Evolutionary conservation across 2,329 filamentous ascomycete genomes (phyloP).

Genomic region (Diaporthe australafricana): DNA sequence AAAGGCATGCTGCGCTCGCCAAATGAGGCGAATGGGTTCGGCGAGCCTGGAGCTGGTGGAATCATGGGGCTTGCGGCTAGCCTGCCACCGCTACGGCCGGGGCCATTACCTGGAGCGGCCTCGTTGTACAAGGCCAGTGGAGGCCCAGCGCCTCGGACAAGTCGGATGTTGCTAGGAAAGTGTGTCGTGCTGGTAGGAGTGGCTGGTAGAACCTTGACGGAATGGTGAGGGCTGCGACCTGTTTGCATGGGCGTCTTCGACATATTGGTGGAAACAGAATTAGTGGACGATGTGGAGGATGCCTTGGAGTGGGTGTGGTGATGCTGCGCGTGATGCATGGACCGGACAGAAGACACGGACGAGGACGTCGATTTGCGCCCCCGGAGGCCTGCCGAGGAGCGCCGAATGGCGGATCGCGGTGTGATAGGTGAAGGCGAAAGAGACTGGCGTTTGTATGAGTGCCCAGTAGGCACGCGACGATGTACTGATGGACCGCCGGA

Average conservation of each 20-base stretch:
- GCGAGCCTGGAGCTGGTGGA: slow-evolving; percentile 58
- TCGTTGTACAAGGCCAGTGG: slow-evolving; percentile 67
- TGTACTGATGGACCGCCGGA: slow-evolving; percentile 32
- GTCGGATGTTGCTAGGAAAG: slow-evolving; percentile 88
- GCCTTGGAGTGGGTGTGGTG: slow-evolving; percentile 93
- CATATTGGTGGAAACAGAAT: slow-evolving; percentile 74
- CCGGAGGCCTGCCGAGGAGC: slow-evolving; percentile 83
- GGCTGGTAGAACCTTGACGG: slow-evolving; percentile 93
- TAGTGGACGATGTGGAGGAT: slow-evolving; percentile 88
- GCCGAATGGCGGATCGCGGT: slow-evolving; percentile 86
- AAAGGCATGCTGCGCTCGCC: slow-evolving; percentile 58
- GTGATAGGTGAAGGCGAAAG: slow-evolving; percentile 89
- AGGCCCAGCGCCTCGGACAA: slow-evolving; percentile 74
- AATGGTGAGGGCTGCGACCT: slow-evolving; percentile 84
- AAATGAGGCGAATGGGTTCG: slow-evolving; percentile 64
- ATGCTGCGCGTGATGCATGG: slow-evolving; percentile 78
- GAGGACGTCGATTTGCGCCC: slow-evolving; percentile 97
- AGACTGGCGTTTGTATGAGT: slow-evolving; percentile 78
- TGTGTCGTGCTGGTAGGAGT: slow-evolving; percentile 76
- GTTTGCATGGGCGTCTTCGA: slow-evolving; percentile 74
- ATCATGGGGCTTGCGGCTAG: slow-evolving; percentile 45
- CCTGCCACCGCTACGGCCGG: slow-evolving; percentile 44
- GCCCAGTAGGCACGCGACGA: slow-evolving; percentile 50
- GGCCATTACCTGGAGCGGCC: slow-evolving; percentile 56
- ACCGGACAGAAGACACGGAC: slow-evolving; percentile 92